These are phyloP conservation scores for Paramecium pentaurelia DNA, from an alignment of 73 alveolate species.

Conservation along the genomic window DNA sequence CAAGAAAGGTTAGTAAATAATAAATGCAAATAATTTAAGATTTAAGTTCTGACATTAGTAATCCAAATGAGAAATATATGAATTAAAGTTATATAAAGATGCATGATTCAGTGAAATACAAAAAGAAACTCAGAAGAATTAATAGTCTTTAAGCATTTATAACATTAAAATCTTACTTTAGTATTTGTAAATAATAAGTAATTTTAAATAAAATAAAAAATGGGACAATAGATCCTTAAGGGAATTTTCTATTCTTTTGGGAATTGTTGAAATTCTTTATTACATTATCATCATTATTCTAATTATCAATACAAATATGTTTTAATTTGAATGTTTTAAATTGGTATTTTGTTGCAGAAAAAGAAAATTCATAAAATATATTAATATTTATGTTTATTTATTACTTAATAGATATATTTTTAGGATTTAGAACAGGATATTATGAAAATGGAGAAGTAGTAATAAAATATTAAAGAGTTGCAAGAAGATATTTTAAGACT, in stretches of 20 bases:
- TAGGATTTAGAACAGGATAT: constrained; percentile 39
- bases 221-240: constrained; percentile 19
- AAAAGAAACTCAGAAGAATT: background rate
- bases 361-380: background rate
- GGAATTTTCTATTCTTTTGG: constrained; percentile 22
- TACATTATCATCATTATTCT: background rate
- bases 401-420: background rate
- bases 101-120: background rate
- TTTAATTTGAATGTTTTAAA: constrained; percentile 35
- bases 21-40: background rate
- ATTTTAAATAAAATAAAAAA: background rate
- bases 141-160: background rate
- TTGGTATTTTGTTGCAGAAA: background rate
- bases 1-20: background rate
- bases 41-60: background rate
- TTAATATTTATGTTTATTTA: background rate
- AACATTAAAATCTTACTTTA: background rate
- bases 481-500: background rate
- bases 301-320: constrained; percentile 1
- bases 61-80: background rate
- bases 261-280: constrained; percentile 23
- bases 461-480: background rate
- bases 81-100: background rate
- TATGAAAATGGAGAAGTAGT: constrained; percentile 33
- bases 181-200: background rate